These are phyloP conservation scores for Atalantia buxifolia DNA, from an alignment of 345 rosid species.

Conservation along the genomic window DNA sequence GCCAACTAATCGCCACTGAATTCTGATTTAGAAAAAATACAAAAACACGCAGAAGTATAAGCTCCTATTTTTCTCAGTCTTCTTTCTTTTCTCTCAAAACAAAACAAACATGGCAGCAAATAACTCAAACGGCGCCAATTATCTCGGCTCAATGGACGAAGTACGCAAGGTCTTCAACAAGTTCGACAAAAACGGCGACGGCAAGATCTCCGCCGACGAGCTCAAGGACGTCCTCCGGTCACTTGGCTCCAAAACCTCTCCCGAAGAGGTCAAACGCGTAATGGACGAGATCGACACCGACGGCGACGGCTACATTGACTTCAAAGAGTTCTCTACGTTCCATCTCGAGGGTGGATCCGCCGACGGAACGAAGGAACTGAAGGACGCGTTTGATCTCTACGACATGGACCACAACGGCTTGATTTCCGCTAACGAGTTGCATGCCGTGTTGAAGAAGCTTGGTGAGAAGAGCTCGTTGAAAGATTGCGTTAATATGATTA, in stretches of 20 bases:
- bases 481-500: constrained; percentile 83
- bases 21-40: too few relatives aligned
- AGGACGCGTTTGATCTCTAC: constrained; percentile 83
- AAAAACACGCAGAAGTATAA: neutral
- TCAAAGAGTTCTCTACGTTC: constrained; percentile 72
- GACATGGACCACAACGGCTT: constrained; percentile 78
- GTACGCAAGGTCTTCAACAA: constrained; percentile 53
- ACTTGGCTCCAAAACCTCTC: constrained; percentile 45
- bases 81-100: neutral
- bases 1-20: neutral
- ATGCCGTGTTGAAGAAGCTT: constrained; percentile 65
- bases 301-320: constrained; percentile 73
- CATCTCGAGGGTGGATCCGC: constrained; percentile 13
- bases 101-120: neutral
- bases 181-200: constrained; percentile 91
- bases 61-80: neutral
- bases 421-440: constrained; percentile 76
- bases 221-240: constrained; percentile 53
- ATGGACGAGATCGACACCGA: constrained; percentile 85
- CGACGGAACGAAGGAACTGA: constrained; percentile 44
- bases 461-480: constrained; percentile 67
- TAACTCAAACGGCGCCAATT: neutral
- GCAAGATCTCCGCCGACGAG: constrained; percentile 77
- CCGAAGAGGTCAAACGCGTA: constrained; percentile 52
- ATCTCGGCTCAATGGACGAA: constrained; percentile 50